Conservation (phyloP, 2,329 filamentous ascomycete species). For the Exophiala bonariae region DNA sequence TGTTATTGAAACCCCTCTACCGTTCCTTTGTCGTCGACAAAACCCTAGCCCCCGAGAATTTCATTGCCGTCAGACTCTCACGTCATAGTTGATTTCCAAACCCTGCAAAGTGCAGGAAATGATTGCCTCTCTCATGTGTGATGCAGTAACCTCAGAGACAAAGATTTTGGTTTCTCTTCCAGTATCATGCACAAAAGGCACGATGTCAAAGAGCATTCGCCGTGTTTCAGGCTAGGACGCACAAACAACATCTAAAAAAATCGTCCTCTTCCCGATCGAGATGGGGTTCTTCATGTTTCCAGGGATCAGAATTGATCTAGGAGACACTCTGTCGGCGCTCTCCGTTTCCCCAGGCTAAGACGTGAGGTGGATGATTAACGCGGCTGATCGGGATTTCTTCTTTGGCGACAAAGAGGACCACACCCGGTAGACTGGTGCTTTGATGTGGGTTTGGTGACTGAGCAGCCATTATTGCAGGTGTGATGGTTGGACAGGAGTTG, state of each 20-base stretch:
- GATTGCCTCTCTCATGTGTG: slow-evolving; percentile 71
- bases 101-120: slow-evolving; percentile 27
- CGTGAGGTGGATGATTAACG: slow-evolving; percentile 65
- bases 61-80: slow-evolving; percentile 17
- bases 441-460: slow-evolving; percentile 52
- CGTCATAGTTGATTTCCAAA: slow-evolving; percentile 33
- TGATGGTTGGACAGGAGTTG: slow-evolving; percentile 34
- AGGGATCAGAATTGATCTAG: slow-evolving; percentile 29
- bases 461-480: slow-evolving; percentile 34
- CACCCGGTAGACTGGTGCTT: slow-evolving; percentile 52
- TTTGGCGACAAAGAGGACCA: slow-evolving; percentile 49
- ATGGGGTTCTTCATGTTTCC: slow-evolving; percentile 35
- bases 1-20: slow-evolving; percentile 13
- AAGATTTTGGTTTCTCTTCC: slow-evolving; percentile 90
- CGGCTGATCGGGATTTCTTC: slow-evolving; percentile 60
- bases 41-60: slow-evolving; percentile 10
- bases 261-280: slow-evolving; percentile 59
- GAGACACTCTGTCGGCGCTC: slow-evolving; percentile 53
- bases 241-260: slow-evolving; percentile 98
- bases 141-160: slow-evolving; percentile 84
- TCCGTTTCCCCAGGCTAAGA: slow-evolving; percentile 49
- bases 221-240: slow-evolving; percentile 61
- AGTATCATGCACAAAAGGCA: slow-evolving; percentile 29
- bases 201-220: slow-evolving; percentile 33
- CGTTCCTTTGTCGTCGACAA: slow-evolving; percentile 7